A percentile compares a stretch with the other conserved stretches of the same genome.
phyloP scores from a whole-genome alignment of 1,139 yeast species.

The Geotrichum aggregatum region DNA sequence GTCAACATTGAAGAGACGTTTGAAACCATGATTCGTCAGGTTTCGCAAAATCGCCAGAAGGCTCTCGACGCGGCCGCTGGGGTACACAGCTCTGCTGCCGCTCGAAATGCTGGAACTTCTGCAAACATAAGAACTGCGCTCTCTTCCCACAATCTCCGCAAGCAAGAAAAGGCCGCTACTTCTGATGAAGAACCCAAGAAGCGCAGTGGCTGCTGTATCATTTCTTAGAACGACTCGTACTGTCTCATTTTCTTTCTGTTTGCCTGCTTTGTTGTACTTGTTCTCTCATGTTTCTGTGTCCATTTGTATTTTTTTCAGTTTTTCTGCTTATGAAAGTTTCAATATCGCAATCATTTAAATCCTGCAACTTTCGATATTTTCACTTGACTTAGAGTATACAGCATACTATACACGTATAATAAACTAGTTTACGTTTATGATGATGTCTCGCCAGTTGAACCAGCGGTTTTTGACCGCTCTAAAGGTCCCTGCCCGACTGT shows the following conservation, averaged over 20 bases:
- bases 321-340: no score
- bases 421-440: no score
- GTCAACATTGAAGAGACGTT: conserved; percentile 88
- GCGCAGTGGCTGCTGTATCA: background rate
- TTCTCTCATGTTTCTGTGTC: background rate
- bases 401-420: no score
- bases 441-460: background rate
- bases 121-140: background rate
- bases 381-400: no score
- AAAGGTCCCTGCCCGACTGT: background rate
- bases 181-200: background rate
- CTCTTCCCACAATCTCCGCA: background rate
- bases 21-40: conserved; percentile 60
- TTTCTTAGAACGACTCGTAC: background rate
- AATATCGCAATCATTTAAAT: no score
- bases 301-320: no score
- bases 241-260: background rate
- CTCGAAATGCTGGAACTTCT: no score
- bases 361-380: no score
- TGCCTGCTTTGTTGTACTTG: background rate
- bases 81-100: no score
- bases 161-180: background rate
- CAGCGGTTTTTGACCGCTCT: background rate
- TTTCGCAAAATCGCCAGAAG: conserved; percentile 30
- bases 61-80: no score